Percentiles rank a stretch among this genome's conserved stretches.
These are phyloP conservation scores for Penicillium concentricum DNA, from an alignment of 2,329 filamentous ascomycete species.

Conservation along the genomic window DNA sequence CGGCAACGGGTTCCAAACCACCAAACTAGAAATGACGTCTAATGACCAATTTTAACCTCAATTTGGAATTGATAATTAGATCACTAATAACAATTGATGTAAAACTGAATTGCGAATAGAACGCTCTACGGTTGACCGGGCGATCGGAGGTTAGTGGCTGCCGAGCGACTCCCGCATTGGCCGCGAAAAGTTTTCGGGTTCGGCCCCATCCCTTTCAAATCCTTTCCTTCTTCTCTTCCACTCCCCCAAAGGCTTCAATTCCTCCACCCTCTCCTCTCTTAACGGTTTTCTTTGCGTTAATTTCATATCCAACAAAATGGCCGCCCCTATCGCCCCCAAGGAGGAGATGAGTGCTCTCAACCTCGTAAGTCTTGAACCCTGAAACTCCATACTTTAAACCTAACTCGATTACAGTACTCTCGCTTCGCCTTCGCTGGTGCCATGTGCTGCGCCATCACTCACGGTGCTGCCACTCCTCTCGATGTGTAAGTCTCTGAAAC, in stretches of 20 bases:
- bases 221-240: constrained; percentile 18
- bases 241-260: constrained; percentile 17
- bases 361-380: constrained; percentile 47
- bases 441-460: constrained; percentile 96
- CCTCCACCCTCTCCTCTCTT: constrained; percentile 15
- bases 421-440: constrained; percentile 96
- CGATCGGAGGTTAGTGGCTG: constrained; percentile 7
- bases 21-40: neutral
- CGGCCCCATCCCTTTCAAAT: constrained; percentile 31
- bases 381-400: constrained; percentile 49
- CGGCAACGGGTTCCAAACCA: neutral
- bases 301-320: constrained; percentile 36
- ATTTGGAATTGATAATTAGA: neutral
- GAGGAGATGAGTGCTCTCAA: constrained; percentile 61
- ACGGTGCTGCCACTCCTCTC: constrained; percentile 94
- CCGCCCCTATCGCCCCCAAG: constrained; percentile 46
- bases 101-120: neutral
- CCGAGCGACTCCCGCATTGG: constrained; percentile 24
- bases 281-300: constrained; percentile 14
- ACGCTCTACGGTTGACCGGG: constrained; percentile 5
- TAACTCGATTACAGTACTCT: constrained; percentile 47
- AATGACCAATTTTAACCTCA: neutral
- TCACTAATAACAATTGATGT: neutral
- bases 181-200: constrained; percentile 37
- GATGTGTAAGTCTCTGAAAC: constrained; percentile 79